Evolutionary conservation across 306 rosid species (phyloP), one percentile per base, ranked within the genome.

Genomic region (Potentilla sterilis): DNA sequence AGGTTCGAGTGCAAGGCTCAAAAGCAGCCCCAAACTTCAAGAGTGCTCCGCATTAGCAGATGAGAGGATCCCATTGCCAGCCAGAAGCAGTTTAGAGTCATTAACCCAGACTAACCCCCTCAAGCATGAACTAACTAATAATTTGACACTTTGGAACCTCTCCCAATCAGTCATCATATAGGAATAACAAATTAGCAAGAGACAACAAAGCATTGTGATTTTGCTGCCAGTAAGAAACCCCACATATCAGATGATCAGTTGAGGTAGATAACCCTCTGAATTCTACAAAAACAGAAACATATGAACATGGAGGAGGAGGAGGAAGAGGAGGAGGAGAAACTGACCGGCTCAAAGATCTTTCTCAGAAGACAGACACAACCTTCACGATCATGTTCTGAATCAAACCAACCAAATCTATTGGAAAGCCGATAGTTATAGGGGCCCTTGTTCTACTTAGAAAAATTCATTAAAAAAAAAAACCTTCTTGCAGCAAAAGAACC

Each of bases 81-180:
- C 72, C 49, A 67, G 51, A 69, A n/a, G 35, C 51, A 44, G 78
- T 40, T 64, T 12, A 52, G 72, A 61, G 67, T 66, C 70, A 43
- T 73, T 79, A 73, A 24, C 58, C 52, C 84, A 58, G 80, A 69
- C 47, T 46, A 84, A 75, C 79, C 34, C 82, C 74, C 69, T 68
- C 67, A 73, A 41, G 67, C 70, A 76, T 48, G 64, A 73, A 69
- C 76, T 47, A 74, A 72, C 72, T 78, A 80, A 28, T 28, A 75
- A 77, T 67, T 54, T 74, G 73, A 42, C 76, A 41, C 40, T 75
- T 57, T 6, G 69, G 62, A 62, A 78, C 71, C 78, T 76, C 79
- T 55, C 46, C 78, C 38, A 24, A 69, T 74, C 69, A 18, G 49
- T 43, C 64, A 77, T 57, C 72, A 80, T 10, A 7, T 34, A 37